phyloP scores from a whole-genome alignment of 768 basidiomycete species.

The Galerina marginata region DNA sequence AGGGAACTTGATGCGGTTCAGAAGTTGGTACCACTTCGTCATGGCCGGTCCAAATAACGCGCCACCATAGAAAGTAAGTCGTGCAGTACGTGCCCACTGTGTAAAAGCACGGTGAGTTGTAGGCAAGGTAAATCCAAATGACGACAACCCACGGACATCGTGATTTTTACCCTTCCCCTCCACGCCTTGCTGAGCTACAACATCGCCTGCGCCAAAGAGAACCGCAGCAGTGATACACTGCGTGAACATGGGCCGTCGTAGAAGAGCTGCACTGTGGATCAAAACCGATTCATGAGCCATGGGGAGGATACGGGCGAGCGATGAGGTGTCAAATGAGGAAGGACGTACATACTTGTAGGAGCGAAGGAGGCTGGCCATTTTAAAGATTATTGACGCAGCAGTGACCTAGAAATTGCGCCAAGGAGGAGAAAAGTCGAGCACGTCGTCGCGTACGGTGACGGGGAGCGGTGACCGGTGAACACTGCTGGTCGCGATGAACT shows the following conservation, averaged over 20 bases:
- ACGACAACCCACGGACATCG: slow-evolving; percentile 58
- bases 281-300: neutral
- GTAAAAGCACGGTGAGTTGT: neutral
- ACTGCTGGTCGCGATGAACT: neutral
- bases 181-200: slow-evolving; percentile 86
- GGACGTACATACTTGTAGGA: slow-evolving; percentile 43
- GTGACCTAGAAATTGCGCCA: neutral
- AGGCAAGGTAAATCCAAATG: neutral
- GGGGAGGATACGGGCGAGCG: neutral
- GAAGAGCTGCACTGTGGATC: slow-evolving; percentile 55
- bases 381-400: neutral
- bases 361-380: slow-evolving; percentile 41
- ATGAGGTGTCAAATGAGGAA: neutral
- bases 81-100: slow-evolving; percentile 49
- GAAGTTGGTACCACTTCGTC: slow-evolving; percentile 80
- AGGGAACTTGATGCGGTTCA: slow-evolving; percentile 73
- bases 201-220: slow-evolving; percentile 76
- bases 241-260: slow-evolving; percentile 64
- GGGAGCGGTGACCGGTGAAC: neutral
- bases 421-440: neutral
- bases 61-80: slow-evolving; percentile 77
- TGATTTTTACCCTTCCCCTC: slow-evolving; percentile 75
- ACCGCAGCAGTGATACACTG: slow-evolving; percentile 70
- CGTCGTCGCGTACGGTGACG: no score
- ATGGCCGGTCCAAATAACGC: slow-evolving; percentile 81